Evolutionary conservation across 805 yeast genomes (phyloP).

Genomic region (Metschnikowia lochheadii): DNA sequence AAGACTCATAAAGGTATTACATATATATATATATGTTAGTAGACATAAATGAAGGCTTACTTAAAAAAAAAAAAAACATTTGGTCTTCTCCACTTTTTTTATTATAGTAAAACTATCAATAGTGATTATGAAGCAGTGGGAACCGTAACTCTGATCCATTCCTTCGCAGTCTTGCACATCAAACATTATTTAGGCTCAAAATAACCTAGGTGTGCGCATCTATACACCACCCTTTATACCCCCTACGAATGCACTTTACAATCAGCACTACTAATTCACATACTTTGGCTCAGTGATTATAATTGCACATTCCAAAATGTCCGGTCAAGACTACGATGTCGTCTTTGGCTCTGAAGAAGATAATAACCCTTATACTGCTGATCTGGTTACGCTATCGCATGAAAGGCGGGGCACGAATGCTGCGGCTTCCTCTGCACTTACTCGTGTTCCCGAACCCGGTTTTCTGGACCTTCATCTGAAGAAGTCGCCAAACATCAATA

Average conservation of each 20-base stretch:
- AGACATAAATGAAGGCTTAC: too few species aligned
- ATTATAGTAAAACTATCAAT: too few species aligned
- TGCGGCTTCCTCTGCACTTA: neutral
- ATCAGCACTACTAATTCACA: neutral
- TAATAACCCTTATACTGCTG: slow-evolving; percentile 25
- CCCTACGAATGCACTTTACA: slow-evolving; percentile 2
- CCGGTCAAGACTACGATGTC: neutral
- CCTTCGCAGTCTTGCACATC: neutral
- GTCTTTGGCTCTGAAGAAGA: slow-evolving; percentile 29
- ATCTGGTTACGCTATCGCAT: slow-evolving; percentile 3
- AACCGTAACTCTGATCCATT: neutral
- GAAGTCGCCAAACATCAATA: neutral
- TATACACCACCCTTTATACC: neutral
- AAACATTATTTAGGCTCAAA: neutral
- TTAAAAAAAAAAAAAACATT: too few species aligned
- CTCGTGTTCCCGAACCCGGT: neutral
- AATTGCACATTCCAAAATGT: neutral
- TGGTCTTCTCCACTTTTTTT: too few species aligned
- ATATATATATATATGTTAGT: too few species aligned
- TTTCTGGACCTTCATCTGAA: neutral
- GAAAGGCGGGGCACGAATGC: slow-evolving; percentile 4
- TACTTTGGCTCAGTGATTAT: neutral
- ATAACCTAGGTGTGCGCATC: neutral
- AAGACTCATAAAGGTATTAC: too few species aligned
- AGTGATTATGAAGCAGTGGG: neutral